Evolutionary conservation across 2,329 filamentous ascomycete species (phyloP).

Genomic region (Xylariaceae sp.): DNA sequence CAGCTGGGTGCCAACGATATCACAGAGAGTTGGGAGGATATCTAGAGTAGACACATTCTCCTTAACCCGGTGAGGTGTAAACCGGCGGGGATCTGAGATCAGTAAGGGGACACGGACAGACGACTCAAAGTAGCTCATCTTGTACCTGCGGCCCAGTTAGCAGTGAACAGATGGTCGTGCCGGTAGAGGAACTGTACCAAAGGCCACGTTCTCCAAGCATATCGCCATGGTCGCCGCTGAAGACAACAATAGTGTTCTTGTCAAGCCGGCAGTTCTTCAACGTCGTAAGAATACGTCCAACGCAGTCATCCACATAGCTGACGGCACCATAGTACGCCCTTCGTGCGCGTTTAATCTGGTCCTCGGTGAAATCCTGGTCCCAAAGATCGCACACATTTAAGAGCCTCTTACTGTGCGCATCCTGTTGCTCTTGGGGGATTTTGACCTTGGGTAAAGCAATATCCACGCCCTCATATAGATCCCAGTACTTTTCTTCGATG

Average conservation of each 20-base stretch:
- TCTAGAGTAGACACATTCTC: slow-evolving; percentile 92
- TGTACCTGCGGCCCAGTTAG: slow-evolving; percentile 59
- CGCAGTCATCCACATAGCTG: slow-evolving; percentile 92
- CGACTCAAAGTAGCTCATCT: slow-evolving; percentile 96
- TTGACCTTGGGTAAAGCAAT: slow-evolving; percentile 81
- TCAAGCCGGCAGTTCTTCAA: slow-evolving; percentile 80
- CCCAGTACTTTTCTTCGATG: slow-evolving; percentile 93
- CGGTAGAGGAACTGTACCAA: slow-evolving; percentile 58
- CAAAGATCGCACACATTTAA: slow-evolving; percentile 87
- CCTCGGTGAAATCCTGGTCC: slow-evolving; percentile 81
- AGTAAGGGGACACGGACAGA: slow-evolving; percentile 89
- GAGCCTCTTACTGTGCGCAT: slow-evolving; percentile 85
- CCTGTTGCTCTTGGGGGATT: slow-evolving; percentile 81
- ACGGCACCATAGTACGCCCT: slow-evolving; percentile 92
- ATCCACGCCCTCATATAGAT: slow-evolving; percentile 86
- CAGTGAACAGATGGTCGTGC: neutral
- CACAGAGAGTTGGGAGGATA: slow-evolving; percentile 86
- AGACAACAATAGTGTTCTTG: slow-evolving; percentile 88
- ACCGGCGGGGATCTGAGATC: slow-evolving; percentile 79
- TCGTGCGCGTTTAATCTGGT: slow-evolving; percentile 84
- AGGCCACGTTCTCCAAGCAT: slow-evolving; percentile 93
- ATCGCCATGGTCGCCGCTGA: slow-evolving; percentile 92
- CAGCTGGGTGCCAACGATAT: slow-evolving; percentile 76
- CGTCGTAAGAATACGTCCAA: slow-evolving; percentile 80
- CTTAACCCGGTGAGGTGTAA: slow-evolving; percentile 75